phyloP scores from a whole-genome alignment of 2,329 filamentous ascomycete genomes.

The Calonectria crousiana region DNA sequence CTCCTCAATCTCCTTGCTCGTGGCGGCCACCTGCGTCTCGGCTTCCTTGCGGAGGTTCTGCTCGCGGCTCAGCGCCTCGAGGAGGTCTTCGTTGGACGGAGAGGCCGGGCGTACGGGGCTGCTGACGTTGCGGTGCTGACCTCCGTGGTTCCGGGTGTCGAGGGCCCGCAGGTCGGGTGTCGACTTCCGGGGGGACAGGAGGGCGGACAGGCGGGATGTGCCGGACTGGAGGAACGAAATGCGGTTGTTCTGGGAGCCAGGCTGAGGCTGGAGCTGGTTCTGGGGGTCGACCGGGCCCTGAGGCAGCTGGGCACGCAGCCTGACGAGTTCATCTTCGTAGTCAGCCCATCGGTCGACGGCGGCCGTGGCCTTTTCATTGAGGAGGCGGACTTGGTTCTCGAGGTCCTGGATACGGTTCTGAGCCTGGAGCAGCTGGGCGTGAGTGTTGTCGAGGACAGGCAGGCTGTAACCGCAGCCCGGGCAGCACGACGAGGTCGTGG shows the following conservation, averaged over 20 bases:
- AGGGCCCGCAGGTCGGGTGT: conserved; percentile 46
- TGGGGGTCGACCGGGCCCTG: conserved; percentile 34
- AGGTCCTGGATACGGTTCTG: conserved; percentile 76
- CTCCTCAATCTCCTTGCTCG: conserved; percentile 81
- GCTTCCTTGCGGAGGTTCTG: conserved; percentile 75
- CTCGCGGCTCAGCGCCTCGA: conserved; percentile 74
- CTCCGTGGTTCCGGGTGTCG: conserved; percentile 34
- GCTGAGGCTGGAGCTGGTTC: conserved; percentile 31
- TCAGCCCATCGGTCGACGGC: conserved; percentile 77
- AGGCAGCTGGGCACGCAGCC: conserved; percentile 61
- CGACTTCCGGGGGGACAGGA: conserved; percentile 62
- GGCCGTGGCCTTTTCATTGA: conserved; percentile 78
- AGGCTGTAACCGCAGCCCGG: conserved; percentile 63
- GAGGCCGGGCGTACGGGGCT: conserved; percentile 36
- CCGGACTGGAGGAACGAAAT: conserved; percentile 61
- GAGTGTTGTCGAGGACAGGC: conserved; percentile 50
- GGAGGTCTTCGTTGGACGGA: conserved; percentile 62
- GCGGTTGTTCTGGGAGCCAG: conserved; percentile 45
- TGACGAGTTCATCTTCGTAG: conserved; percentile 82
- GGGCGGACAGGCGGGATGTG: conserved; percentile 59
- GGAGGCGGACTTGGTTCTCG: conserved; percentile 75
- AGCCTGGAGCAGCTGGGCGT: conserved; percentile 62
- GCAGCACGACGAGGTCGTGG: conserved; percentile 53
- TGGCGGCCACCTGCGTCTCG: conserved; percentile 75
- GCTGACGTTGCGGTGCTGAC: conserved; percentile 33